A percentile compares a stretch with the other conserved stretches of the same genome.
Evolutionary conservation across 176 grass and related monocot species (phyloP).

Genomic region (Eleusine indica): DNA sequence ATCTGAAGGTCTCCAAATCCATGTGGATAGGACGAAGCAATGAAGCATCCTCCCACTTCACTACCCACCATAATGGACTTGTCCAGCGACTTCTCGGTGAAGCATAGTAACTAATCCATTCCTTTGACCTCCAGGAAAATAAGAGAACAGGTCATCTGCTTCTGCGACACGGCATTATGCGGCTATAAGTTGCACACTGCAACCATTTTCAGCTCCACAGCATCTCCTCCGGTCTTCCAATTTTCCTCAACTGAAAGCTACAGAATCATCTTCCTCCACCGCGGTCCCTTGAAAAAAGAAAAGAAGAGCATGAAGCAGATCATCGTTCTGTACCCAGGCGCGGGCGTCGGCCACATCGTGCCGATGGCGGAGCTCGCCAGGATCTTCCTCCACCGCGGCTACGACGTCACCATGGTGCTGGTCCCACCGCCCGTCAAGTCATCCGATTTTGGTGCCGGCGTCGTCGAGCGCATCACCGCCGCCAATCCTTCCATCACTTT

Average conservation of each 20-base stretch:
- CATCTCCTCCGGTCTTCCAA: background rate
- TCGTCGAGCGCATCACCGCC: slow-evolving; percentile 29
- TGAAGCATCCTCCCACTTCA: background rate
- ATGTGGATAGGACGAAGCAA: background rate
- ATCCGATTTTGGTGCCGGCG: background rate
- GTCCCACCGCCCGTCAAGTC: background rate
- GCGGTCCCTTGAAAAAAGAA: background rate
- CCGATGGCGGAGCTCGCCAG: slow-evolving; percentile 65
- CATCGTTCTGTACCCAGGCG: slow-evolving; percentile 55
- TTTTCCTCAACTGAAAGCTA: background rate
- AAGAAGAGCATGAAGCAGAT: slow-evolving; percentile 24
- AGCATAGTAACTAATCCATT: background rate
- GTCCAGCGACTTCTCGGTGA: background rate
- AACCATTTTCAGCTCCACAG: background rate
- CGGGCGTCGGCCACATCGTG: slow-evolving; percentile 49
- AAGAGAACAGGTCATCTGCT: background rate
- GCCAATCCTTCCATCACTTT: slow-evolving; percentile 49
- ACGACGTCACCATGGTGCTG: slow-evolving; percentile 38
- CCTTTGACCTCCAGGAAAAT: background rate
- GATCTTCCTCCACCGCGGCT: slow-evolving; percentile 38
- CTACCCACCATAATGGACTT: background rate
- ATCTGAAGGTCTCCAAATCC: background rate
- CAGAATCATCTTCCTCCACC: background rate
- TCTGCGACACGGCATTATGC: background rate
- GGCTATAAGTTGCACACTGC: background rate